A percentile compares a stretch with the other conserved stretches of the same genome.
phyloP scores from a whole-genome alignment of 2,329 filamentous ascomycete genomes.

The Cytospora piceicola region DNA sequence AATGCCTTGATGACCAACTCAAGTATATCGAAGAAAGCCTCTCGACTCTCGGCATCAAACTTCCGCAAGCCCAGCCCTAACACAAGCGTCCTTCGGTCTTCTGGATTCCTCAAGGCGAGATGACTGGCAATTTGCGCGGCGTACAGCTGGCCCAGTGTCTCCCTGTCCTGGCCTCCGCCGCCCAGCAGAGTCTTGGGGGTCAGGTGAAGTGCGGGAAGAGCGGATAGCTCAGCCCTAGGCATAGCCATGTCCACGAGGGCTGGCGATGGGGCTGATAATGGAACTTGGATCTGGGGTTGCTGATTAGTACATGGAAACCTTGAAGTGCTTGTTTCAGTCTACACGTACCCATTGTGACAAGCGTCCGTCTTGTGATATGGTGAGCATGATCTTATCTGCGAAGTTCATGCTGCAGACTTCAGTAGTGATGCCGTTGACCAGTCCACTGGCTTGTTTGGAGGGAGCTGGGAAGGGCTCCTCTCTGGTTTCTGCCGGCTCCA shows the following conservation, averaged over 20 bases:
- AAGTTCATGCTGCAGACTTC: conserved; percentile 76
- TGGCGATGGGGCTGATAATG: conserved; percentile 70
- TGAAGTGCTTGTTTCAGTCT: conserved; percentile 34
- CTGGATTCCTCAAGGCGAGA: conserved; percentile 71
- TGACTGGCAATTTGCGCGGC: conserved; percentile 87
- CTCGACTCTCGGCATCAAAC: conserved; percentile 51
- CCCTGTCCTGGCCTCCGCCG: conserved; percentile 76
- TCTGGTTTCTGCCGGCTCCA: conserved; percentile 24
- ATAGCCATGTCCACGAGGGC: conserved; percentile 64
- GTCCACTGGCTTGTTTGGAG: conserved; percentile 61
- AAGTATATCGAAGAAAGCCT: conserved; percentile 67
- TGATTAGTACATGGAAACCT: conserved; percentile 20
- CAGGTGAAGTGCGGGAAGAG: conserved; percentile 78
- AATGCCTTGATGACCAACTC: conserved; percentile 65
- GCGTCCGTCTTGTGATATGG: conserved; percentile 81
- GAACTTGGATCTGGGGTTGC: conserved; percentile 71
- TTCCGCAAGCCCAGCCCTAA: conserved; percentile 63
- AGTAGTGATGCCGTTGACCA: conserved; percentile 71
- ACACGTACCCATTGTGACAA: conserved; percentile 85
- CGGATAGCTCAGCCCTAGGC: conserved; percentile 47
- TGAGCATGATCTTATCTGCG: conserved; percentile 88
- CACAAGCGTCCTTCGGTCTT: conserved; percentile 64
- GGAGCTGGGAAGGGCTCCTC: conserved; percentile 69
- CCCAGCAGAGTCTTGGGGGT: conserved; percentile 88
- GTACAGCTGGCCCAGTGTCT: conserved; percentile 84